Base-by-base conservation (phyloP, 2,329 filamentous ascomycete species). In the Amylocarpus encephaloides region DNA sequence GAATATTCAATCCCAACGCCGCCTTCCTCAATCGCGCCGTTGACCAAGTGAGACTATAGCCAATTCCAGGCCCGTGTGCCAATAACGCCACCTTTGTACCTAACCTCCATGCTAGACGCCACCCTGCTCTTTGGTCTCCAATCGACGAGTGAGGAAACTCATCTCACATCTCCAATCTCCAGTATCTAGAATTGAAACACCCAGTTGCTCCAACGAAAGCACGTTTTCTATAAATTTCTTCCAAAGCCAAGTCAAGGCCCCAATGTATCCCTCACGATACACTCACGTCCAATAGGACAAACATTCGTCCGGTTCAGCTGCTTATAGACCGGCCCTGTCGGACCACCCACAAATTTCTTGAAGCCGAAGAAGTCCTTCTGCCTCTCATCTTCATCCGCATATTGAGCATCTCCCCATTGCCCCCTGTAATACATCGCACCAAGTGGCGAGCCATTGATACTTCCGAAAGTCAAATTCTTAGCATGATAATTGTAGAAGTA, bases 291-390 rank as follows among this genome's bases (percentile, higher is more conserved):
- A 56, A 60, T 63, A 34, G 79, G 78, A 67, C 82, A 85, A 2
- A 84, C 72, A 38, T 77, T 66, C 35, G 64, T 70, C 47, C 82
- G 66, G 50, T 76, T 73, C 55, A 85, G 61, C 44, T 75, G 67
- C 67, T 86, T 85, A 55, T 79, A 75, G 51, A 67, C 69, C 1
- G 82, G 82, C 1, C 82, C 82, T 16, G 78, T 82, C 1, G 82
- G 82, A 1, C 82, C 82, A 50, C 67, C 68, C 0, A 67, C 67
- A 59, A 75, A 85, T 61, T 78, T 79, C n/a, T 71, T 53, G 39
- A 66, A 66, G 2, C 63, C 62, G 18, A 79, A 73, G 43, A 76
- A 75, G 3, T 73, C 53, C 9, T 55, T 43, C 48, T 67, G 65
- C 43, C 57, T 53, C 43, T 75, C 70, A 33, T 71, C 72, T n/a